phyloP scores from a whole-genome alignment of 139 green algal genomes.

The Astrephomene gubernaculifera region DNA sequence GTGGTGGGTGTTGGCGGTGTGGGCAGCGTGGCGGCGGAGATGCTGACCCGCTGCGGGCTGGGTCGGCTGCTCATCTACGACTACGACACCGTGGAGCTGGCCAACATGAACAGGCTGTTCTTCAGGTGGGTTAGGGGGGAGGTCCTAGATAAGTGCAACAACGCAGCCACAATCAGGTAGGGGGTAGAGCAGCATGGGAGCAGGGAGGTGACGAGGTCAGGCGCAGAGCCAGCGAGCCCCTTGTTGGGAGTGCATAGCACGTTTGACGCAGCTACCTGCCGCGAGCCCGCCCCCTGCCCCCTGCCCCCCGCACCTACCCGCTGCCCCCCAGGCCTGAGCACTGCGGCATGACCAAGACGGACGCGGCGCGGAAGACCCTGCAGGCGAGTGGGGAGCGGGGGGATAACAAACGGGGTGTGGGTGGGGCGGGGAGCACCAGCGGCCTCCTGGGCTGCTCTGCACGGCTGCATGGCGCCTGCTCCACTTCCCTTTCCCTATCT shows the following conservation, averaged over 20 bases:
- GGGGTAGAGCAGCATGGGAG: no score
- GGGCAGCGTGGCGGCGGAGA: constrained; percentile 95
- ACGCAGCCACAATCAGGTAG: no score
- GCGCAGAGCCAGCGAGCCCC: no score
- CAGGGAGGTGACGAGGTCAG: no score
- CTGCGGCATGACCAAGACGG: constrained; percentile 97
- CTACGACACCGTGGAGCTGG: constrained; percentile 97
- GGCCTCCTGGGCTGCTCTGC: neutral
- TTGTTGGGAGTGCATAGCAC: no score
- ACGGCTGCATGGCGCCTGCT: neutral
- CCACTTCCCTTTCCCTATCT: neutral
- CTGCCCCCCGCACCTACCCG: neutral
- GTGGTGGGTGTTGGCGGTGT: constrained; percentile 95
- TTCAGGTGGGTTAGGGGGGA: constrained; percentile 71
- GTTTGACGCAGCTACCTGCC: no score
- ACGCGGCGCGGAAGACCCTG: constrained; percentile 92
- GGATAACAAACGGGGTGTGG: no score
- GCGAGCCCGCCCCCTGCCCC: no score
- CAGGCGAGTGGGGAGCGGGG: constrained; percentile 12
- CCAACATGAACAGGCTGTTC: constrained; percentile 99
- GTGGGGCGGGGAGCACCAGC: neutral
- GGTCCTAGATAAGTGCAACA: no score
- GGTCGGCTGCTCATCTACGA: constrained; percentile 95
- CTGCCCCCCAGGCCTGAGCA: constrained; percentile 82
- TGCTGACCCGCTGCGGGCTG: constrained; percentile 96